Conservation (phyloP, 202 grass and related monocot species). For the Panicum virgatum region DNA sequence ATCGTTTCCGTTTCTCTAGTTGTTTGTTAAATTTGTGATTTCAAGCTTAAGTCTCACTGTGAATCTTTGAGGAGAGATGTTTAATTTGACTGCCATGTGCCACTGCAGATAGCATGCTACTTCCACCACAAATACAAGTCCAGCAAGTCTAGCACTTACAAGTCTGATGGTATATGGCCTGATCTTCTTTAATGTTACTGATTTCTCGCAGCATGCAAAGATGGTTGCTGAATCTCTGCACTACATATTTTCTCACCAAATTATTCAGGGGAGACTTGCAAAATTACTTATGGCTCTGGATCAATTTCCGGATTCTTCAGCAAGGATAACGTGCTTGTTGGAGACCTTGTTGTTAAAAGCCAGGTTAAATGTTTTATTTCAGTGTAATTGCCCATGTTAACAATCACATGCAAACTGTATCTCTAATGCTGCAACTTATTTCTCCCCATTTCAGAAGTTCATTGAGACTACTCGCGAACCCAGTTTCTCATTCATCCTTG, state of each 20-base stretch:
- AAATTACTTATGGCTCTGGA: slow-evolving; percentile 92
- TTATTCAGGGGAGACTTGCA: slow-evolving; percentile 65
- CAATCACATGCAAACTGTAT: not conserved
- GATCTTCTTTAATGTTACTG: not conserved
- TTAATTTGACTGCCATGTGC: not conserved
- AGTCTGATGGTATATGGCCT: slow-evolving; percentile 55
- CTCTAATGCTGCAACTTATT: slow-evolving; percentile 2
- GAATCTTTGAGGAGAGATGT: not conserved
- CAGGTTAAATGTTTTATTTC: slow-evolving; percentile 44
- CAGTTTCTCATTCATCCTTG: slow-evolving; percentile 62
- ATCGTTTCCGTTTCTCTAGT: not conserved
- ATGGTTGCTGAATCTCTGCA: not conserved
- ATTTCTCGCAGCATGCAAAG: not conserved
- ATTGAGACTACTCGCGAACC: slow-evolving; percentile 79
- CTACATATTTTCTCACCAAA: not conserved
- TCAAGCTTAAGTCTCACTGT: not conserved
- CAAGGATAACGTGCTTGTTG: slow-evolving; percentile 73
- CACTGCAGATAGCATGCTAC: slow-evolving; percentile 79
- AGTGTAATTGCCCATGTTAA: not conserved
- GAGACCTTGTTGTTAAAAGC: slow-evolving; percentile 67
- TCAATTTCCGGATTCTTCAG: slow-evolving; percentile 91
- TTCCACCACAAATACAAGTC: slow-evolving; percentile 76
- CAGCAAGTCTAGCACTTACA: slow-evolving; percentile 72
- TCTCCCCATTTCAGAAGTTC: slow-evolving; percentile 61
- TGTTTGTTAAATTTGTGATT: not conserved